A percentile compares a stretch with the other conserved stretches of the same genome.
These are phyloP conservation scores for Elsinoe arachidis DNA, from an alignment of 2,329 filamentous ascomycete genomes.

Conservation along the genomic window DNA sequence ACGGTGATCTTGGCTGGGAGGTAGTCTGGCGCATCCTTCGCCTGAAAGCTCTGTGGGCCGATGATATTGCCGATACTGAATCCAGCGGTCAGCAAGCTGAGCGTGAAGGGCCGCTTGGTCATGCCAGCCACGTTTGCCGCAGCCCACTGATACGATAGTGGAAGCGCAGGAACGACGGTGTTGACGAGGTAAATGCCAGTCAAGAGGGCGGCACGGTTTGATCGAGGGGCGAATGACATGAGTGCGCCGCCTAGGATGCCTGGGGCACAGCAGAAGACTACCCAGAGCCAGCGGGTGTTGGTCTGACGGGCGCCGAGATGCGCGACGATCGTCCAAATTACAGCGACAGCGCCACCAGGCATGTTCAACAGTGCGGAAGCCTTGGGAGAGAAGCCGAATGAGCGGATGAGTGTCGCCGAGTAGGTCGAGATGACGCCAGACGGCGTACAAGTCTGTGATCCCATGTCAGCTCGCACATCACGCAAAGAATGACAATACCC, in stretches of 20 bases:
- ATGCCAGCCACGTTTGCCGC: slow-evolving; percentile 40
- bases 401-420: slow-evolving; percentile 44
- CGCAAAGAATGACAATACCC: not conserved
- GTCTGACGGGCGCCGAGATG: slow-evolving; percentile 38
- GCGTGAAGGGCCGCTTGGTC: slow-evolving; percentile 22
- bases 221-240: slow-evolving; percentile 39
- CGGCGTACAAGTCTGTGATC: slow-evolving; percentile 20
- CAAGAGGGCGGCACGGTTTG: slow-evolving; percentile 15
- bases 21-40: slow-evolving; percentile 27
- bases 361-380: slow-evolving; percentile 46
- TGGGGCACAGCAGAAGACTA: slow-evolving; percentile 41
- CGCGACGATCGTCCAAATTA: slow-evolving; percentile 44
- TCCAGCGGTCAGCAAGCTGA: not conserved
- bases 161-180: slow-evolving; percentile 24
- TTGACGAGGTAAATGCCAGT: slow-evolving; percentile 28
- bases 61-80: slow-evolving; percentile 28
- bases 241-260: slow-evolving; percentile 41
- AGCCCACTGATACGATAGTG: slow-evolving; percentile 27
- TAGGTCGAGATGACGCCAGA: slow-evolving; percentile 46
- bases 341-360: slow-evolving; percentile 45
- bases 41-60: slow-evolving; percentile 29
- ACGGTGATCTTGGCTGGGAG: slow-evolving; percentile 32
- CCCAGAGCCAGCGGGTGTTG: slow-evolving; percentile 45
- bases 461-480: not conserved
- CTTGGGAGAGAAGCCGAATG: slow-evolving; percentile 39